Evolutionary conservation across 73 alveolate genomes (phyloP).

Genomic region (Tetrahymena malaccensis): DNA sequence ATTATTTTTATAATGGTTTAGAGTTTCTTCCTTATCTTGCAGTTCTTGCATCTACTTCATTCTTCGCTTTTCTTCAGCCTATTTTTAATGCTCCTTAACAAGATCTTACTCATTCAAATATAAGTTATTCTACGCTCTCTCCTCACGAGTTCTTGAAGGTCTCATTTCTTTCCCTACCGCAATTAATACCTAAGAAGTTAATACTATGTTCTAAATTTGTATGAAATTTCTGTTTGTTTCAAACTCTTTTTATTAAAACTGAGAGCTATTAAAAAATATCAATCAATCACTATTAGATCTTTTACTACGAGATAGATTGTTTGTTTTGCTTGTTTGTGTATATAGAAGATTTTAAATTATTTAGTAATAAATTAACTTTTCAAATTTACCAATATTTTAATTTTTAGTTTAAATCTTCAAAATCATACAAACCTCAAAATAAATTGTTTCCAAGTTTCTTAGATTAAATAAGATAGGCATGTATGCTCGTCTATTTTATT

Average conservation of each 20-base stretch:
- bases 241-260: neutral
- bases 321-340: neutral
- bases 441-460: neutral
- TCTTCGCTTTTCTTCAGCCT: neutral
- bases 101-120: neutral
- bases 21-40: neutral
- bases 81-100: neutral
- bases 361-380: neutral
- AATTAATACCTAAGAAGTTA: neutral
- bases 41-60: neutral
- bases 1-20: neutral
- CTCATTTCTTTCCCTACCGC: neutral
- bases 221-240: neutral
- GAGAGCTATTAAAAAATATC: neutral
- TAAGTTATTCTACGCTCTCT: neutral
- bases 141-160: neutral
- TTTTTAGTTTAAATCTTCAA: neutral
- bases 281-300: neutral
- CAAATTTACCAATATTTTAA: neutral
- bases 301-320: neutral
- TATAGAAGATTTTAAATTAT: neutral
- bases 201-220: too few species aligned
- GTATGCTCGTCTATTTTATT: neutral
- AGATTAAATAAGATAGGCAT: neutral
- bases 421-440: neutral